Conservation (phyloP, 257 asterid genomes). For the Cinchona pubescens region DNA sequence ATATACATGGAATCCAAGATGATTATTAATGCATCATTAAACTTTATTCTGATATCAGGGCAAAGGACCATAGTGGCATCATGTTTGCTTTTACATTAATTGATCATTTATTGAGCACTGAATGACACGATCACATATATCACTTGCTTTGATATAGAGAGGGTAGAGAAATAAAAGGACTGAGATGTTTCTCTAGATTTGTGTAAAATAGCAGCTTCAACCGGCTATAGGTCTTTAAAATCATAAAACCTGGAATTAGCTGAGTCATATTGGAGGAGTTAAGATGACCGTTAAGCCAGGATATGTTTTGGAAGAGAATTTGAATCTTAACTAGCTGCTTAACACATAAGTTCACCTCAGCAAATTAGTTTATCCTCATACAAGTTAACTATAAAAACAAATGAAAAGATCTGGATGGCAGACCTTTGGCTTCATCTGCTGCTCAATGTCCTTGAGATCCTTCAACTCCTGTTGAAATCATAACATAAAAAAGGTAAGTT, state of each 20-base stretch:
- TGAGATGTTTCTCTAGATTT: not conserved
- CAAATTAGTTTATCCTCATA: not conserved
- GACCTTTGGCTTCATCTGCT: slow-evolving; percentile 87
- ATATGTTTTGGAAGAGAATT: not conserved
- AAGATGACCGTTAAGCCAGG: not conserved
- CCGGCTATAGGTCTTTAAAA: not conserved
- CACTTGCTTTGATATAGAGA: not conserved
- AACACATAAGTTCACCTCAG: not conserved
- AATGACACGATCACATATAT: not conserved
- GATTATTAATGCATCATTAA: not conserved
- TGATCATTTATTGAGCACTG: not conserved
- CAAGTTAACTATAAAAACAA: slow-evolving; percentile 19
- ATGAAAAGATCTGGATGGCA: slow-evolving; percentile 9
- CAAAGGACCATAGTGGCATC: not conserved
- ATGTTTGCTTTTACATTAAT: not conserved
- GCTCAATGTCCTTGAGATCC: slow-evolving; percentile 77
- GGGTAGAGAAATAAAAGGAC: not conserved
- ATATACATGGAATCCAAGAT: not conserved
- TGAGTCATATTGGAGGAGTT: not conserved
- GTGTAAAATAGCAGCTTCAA: not conserved
- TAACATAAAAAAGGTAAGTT: not conserved
- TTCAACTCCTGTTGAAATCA: slow-evolving; percentile 68
- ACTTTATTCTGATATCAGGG: no score
- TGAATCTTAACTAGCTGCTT: not conserved
- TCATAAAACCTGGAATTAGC: not conserved